Base-by-base conservation (phyloP, 495 filamentous ascomycete species). In the Daldinia bambusicola region DNA sequence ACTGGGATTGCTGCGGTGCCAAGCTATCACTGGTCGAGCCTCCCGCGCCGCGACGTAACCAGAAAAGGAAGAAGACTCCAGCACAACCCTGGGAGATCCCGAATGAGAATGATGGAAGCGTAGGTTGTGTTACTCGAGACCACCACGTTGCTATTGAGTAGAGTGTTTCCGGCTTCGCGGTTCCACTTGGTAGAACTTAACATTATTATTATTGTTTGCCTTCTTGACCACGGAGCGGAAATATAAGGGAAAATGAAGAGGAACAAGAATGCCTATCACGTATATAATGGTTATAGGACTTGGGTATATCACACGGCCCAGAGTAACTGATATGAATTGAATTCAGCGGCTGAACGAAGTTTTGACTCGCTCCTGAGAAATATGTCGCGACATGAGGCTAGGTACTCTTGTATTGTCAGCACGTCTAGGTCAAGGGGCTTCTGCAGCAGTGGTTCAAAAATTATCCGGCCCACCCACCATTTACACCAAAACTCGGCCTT, bases 1-100 rank as follows among this genome's bases (percentile, higher is more conserved):
- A 65, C 55, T 70, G 67, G 67, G 40, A 53, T 10, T 70, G 67
- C 37, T 70, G 67, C 13, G 55, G 50, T 0, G 67, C 45, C 6
- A 70, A 70, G 55, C 48, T 70, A 1, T 2, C 61, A 2, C 16
- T 48, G 12, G n/a, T 72, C 10, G 53, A 16, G 0, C 55, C 67
- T 1, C 13, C 16, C 1, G 26, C 55, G 5, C 5, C 0, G 14
- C 58, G 52, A 12, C 67, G 67, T 6, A 70, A 61, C 56, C 61
- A 65, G 20, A 43, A 31, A 14, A 34, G 34, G 6, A 64, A 56
- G 55, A 61, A 26, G 6, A 30, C 34, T 0, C 0, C 48, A 1
- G 13, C 34, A 8, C 6, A 32, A 26, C 12, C 30, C 1, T 70
- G 67, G 67, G 67, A 70, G 38, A 41, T 55, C 3, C 9, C 16